A percentile compares a stretch with the other conserved stretches of the same genome.
Evolutionary conservation across 164 flowering plant species (phyloP).

Genomic region (Chimonanthus praecox): DNA sequence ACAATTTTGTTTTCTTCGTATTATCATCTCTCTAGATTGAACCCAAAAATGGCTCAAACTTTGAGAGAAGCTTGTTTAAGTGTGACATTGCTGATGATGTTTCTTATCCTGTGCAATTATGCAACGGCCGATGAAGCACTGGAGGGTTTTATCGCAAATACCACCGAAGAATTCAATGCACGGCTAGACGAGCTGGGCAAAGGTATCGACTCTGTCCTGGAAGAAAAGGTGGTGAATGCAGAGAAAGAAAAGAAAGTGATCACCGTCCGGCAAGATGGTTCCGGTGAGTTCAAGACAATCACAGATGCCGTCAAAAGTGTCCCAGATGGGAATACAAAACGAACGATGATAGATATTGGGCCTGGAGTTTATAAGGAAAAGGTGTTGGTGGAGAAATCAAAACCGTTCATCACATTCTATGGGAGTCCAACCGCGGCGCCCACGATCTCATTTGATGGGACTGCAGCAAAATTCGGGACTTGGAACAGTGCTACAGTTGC

Average conservation of each 20-base stretch:
- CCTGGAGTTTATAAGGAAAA: conserved; percentile 51
- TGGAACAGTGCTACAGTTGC: conserved; percentile 46
- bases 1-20: no score
- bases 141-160: not conserved
- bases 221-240: conserved; percentile 31
- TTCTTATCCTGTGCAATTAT: no score
- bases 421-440: conserved; percentile 36
- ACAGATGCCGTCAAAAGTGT: conserved; percentile 48
- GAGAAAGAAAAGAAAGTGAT: conserved; percentile 27
- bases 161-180: not conserved
- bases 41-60: no score
- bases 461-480: conserved; percentile 41
- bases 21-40: no score
- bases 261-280: conserved; percentile 41
- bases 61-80: no score
- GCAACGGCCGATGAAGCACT: not conserved
- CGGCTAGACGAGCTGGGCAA: not conserved
- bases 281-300: conserved; percentile 55
- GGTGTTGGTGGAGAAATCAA: conserved; percentile 26
- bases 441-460: conserved; percentile 27
- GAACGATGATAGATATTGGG: conserved; percentile 39
- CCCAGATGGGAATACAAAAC: conserved; percentile 30
- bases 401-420: conserved; percentile 44
- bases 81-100: no score
- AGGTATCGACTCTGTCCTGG: conserved; percentile 7